These are phyloP conservation scores for Spergularia marina DNA, from an alignment of 148 eudicot species.

Conservation along the genomic window DNA sequence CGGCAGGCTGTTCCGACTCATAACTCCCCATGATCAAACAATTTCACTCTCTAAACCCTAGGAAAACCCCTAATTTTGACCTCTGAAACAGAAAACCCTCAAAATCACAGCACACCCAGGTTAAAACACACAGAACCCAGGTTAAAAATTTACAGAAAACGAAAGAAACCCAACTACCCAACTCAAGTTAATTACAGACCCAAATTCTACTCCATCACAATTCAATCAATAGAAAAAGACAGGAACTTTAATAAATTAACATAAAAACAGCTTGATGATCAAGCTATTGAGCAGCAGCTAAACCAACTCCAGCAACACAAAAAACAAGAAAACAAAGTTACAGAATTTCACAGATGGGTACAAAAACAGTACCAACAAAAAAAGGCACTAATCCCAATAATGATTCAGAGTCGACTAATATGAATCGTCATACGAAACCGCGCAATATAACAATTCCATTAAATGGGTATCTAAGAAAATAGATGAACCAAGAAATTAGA, in stretches of 20 bases:
- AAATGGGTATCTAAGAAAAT: background rate
- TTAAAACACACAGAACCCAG: background rate
- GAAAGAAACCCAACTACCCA: conserved; percentile 9
- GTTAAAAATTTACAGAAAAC: background rate
- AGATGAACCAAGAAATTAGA: background rate
- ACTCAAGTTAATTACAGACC: conserved; percentile 14
- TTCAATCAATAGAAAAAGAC: background rate
- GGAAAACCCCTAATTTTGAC: conserved; percentile 3
- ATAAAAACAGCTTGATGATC: no score
- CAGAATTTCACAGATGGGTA: conserved; percentile 5
- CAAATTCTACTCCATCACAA: background rate
- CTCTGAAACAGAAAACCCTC: conserved; percentile 29
- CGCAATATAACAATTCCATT: no score
- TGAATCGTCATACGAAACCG: no score
- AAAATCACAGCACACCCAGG: conserved; percentile 11
- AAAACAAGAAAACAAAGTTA: background rate
- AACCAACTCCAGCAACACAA: conserved; percentile 2
- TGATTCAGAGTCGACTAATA: no score
- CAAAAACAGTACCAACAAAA: no score
- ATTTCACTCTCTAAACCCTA: conserved; percentile 21
- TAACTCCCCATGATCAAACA: conserved; percentile 50
- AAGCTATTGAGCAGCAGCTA: background rate
- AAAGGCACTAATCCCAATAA: no score
- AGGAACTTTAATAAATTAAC: background rate
- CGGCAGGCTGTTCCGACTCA: conserved; percentile 27